phyloP scores from a whole-genome alignment of 495 filamentous ascomycete genomes.

The Elasticomyces elasticus region DNA sequence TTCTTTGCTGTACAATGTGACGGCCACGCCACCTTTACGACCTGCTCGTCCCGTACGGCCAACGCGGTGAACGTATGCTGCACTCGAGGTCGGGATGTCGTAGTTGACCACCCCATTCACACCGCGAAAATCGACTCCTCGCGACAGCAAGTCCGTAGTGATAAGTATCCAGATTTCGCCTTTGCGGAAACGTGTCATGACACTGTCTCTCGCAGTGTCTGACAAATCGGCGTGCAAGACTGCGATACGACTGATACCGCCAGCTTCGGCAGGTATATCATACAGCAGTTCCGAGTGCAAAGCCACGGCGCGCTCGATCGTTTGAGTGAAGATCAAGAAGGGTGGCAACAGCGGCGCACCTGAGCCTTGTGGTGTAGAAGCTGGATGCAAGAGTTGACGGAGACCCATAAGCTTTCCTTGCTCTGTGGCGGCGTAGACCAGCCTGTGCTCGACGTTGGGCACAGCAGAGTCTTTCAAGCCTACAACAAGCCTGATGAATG shows the following conservation, averaged over 20 bases:
- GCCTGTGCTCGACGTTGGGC: slow-evolving; percentile 78
- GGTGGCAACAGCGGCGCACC: slow-evolving; percentile 65
- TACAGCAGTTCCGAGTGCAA: slow-evolving; percentile 85
- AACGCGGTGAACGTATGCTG: slow-evolving; percentile 85
- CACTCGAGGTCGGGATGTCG: slow-evolving; percentile 80
- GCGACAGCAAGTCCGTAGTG: slow-evolving; percentile 83
- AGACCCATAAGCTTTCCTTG: slow-evolving; percentile 87
- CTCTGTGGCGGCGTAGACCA: slow-evolving; percentile 86
- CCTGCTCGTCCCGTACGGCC: slow-evolving; percentile 87
- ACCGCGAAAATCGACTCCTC: slow-evolving; percentile 85
- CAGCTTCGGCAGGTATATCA: slow-evolving; percentile 82
- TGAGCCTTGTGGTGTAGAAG: slow-evolving; percentile 32
- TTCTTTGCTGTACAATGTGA: slow-evolving; percentile 91
- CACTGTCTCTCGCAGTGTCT: slow-evolving; percentile 58
- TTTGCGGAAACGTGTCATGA: slow-evolving; percentile 82
- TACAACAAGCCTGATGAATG: slow-evolving; percentile 75
- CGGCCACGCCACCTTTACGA: slow-evolving; percentile 75
- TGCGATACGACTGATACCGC: slow-evolving; percentile 75
- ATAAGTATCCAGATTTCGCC: slow-evolving; percentile 95
- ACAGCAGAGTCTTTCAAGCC: slow-evolving; percentile 92
- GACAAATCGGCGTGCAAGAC: slow-evolving; percentile 82
- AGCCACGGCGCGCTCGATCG: slow-evolving; percentile 77
- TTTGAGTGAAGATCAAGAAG: slow-evolving; percentile 91
- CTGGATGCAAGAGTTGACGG: slow-evolving; percentile 81
- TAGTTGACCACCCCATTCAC: slow-evolving; percentile 95